Evolutionary conservation across 148 eudicot genomes (phyloP).

Genomic region (Vaccinium vitisidaea): DNA sequence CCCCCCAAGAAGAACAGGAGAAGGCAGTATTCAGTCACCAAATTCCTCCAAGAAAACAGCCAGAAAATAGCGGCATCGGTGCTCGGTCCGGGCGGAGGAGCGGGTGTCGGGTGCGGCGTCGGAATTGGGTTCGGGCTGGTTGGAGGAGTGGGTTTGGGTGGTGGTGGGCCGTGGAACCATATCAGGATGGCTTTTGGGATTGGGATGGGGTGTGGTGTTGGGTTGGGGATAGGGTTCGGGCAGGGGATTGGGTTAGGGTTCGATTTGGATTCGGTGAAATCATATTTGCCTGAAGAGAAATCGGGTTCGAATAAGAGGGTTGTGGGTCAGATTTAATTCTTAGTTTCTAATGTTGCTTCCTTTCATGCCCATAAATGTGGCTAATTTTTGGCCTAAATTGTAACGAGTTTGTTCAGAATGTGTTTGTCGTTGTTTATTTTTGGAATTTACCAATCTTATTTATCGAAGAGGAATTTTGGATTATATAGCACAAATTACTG

Average conservation of each 20-base stretch:
- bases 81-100: conserved; percentile 59
- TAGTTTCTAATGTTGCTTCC: no score
- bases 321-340: conserved; percentile 14
- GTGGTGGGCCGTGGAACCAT: conserved; percentile 55
- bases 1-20: conserved; percentile 1
- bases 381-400: not conserved
- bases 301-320: conserved; percentile 22
- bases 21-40: conserved; percentile 17
- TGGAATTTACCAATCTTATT: not conserved
- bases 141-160: conserved; percentile 52
- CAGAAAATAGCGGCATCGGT: conserved; percentile 29
- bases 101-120: conserved; percentile 65
- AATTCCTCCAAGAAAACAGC: conserved; percentile 28
- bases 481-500: not conserved
- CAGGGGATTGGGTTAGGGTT: conserved; percentile 51
- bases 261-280: conserved; percentile 28
- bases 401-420: not conserved
- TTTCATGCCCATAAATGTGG: not conserved
- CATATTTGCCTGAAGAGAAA: conserved; percentile 14
- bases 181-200: conserved; percentile 49
- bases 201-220: conserved; percentile 67
- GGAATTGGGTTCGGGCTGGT: conserved; percentile 59
- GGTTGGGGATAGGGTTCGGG: conserved; percentile 63
- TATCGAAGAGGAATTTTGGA: not conserved
- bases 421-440: not conserved